Base-by-base conservation (phyloP, 495 filamentous ascomycete species). In the Lophiostoma macrostomum region DNA sequence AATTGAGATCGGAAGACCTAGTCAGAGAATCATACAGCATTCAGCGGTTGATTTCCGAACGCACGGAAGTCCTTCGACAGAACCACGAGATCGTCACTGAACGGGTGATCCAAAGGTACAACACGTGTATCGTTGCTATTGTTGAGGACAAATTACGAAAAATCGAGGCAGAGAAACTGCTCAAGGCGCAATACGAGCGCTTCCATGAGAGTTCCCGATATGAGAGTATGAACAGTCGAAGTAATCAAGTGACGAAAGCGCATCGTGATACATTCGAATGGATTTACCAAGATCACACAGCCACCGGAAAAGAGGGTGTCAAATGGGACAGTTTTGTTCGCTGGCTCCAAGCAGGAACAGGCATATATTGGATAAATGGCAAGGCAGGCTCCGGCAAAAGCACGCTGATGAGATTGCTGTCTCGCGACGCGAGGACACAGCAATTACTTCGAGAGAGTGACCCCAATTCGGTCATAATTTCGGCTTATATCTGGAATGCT, bases 341-440 rank as follows among this genome's bases (percentile, higher is more conserved):
- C 13, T 37, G n/a, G 6, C 34, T 37, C 5, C 34, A 18, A 6
- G n/a, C 34, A 14, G n/a, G n/a, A 37, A 5, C n/a, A 14, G 34
- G 34, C 20, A 5, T 42, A 13, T 42, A 42, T 14, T 42, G 39
- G 39, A 42, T 42, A 20, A 23, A 22, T 27, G 39, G 39, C 4
- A 42, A 42, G 14, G 5, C 39, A 27, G 39, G 39, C 39, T 20
- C 39, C 7, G 39, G 7, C 4, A 42, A 42, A 14, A 42, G 39
- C 20, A 20, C 10, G 6, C 22, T 42, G 18, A 4, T 42, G 18
- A 8, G 39, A 20, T 42, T 42, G 7, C 39, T 42, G 16, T 12
- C 25, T 12, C 4, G 25, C 6, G 20, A 23, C 14, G 18, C 8
- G 7, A 4, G 39, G 25, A 42, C 39, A 5, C 5, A 22, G 7